Base-by-base conservation (phyloP, 2,329 filamentous ascomycete species). In the Fusarium sp. region DNA sequence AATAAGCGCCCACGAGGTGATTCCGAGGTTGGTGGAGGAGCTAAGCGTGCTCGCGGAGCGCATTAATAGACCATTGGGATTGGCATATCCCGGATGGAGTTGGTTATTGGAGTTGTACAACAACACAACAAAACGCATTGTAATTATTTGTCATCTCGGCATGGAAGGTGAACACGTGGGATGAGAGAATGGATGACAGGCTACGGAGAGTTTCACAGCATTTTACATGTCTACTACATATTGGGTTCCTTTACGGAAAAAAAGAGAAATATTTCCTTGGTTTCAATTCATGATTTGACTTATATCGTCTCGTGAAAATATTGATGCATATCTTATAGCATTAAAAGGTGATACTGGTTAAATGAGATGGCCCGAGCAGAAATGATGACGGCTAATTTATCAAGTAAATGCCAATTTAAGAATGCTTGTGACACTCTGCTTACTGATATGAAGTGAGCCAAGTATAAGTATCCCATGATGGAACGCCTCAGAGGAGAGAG, bases 1-100 rank as follows among this genome's bases (percentile, higher is more conserved):
- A 86, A 83, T 69, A 89, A 89, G 78, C 82, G 87, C 28, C 83
- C 85, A 16, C 81, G 87, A 55, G 86, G 88, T 50, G 87, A 89
- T 57, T 80, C 79, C 1, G 82, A 83, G 52, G 77, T 68, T 23
- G 81, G 79, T 6, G 81, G 77, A 19, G 81, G 81, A 21, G 81
- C 80, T 6, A 84, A 84, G 75, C 75, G 82, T 62, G 79, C 81
- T 6, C 76, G 82, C 37, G 82, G 82, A 62, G 79, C 78, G 23
- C 80, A 81, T 44, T 82, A 73, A 76, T 69, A 44, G 42, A 58
- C 28, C 26, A 26, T 25, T 9, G 43, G 26, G 39, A 41, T 18
- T 59, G 58, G 49, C 31, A 42, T 48, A 34, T 37, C 14, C 11
- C 30, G 18, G 26, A 25, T 12, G 34, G 57, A 30, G 64, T 57